phyloP scores from a whole-genome alignment of 192 early-diverging fungal genomes.

The Chytriomyces sp. region DNA sequence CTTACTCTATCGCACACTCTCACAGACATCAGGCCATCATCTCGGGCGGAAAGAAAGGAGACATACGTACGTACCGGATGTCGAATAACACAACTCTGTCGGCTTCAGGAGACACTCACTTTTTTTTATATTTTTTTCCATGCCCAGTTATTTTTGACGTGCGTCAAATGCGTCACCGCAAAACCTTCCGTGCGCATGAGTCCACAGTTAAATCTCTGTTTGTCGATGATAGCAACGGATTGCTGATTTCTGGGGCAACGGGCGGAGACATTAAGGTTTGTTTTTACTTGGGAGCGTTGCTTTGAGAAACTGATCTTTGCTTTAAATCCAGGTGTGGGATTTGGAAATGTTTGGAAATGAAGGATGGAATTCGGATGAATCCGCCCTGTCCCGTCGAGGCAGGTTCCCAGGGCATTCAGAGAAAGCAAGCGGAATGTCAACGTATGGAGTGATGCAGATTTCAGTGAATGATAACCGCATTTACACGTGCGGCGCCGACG shows the following conservation, averaged over 20 bases:
- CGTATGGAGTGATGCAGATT: slow-evolving; percentile 72
- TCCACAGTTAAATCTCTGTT: slow-evolving; percentile 68
- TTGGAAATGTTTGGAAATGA: slow-evolving; percentile 54
- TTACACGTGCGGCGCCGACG: slow-evolving; percentile 70
- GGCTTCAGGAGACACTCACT: background rate
- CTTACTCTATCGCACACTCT: slow-evolving; percentile 70
- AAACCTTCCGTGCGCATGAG: slow-evolving; percentile 73
- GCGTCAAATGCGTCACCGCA: slow-evolving; percentile 66
- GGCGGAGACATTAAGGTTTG: slow-evolving; percentile 71
- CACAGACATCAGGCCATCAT: slow-evolving; percentile 65
- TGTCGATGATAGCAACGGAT: slow-evolving; percentile 63
- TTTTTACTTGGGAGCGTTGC: no score
- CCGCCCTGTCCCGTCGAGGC: slow-evolving; percentile 47
- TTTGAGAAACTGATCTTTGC: background rate
- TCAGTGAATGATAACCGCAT: slow-evolving; percentile 53
- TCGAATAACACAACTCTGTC: background rate
- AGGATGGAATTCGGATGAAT: slow-evolving; percentile 57
- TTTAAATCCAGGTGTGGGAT: slow-evolving; percentile 47
- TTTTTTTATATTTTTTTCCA: background rate
- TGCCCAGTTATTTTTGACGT: slow-evolving; percentile 73
- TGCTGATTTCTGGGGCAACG: slow-evolving; percentile 68
- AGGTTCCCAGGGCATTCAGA: slow-evolving; percentile 29
- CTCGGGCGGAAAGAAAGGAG: slow-evolving; percentile 76
- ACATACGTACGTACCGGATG: slow-evolving; percentile 63
- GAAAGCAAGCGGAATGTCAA: slow-evolving; percentile 49